Evolutionary conservation across 2,329 filamentous ascomycete genomes (phyloP).

Genomic region (Chalaropsis thielavioides): DNA sequence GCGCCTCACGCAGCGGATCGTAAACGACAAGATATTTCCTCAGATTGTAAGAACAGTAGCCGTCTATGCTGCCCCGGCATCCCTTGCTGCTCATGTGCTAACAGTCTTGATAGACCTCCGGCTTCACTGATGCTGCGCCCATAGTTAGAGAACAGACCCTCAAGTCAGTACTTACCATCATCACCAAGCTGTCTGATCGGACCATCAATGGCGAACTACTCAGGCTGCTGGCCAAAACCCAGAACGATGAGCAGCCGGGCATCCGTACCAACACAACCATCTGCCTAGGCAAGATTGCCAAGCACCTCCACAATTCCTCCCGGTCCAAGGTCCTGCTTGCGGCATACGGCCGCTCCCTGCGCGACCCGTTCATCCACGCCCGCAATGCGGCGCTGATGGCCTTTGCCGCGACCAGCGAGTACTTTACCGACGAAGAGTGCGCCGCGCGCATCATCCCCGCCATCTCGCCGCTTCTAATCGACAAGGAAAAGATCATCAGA

Average conservation of each 20-base stretch:
- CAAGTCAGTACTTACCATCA: constrained; percentile 78
- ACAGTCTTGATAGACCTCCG: constrained; percentile 49
- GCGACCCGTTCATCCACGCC: constrained; percentile 90
- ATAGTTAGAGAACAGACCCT: constrained; percentile 90
- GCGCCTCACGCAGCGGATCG: constrained; percentile 68
- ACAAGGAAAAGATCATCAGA: constrained; percentile 89
- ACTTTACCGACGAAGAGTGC: constrained; percentile 81
- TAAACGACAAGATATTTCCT: constrained; percentile 95
- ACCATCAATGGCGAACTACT: constrained; percentile 88
- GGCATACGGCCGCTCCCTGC: constrained; percentile 74
- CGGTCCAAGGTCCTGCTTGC: constrained; percentile 83
- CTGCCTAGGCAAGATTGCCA: constrained; percentile 89
- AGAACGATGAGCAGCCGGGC: constrained; percentile 92
- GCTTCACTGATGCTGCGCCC: constrained; percentile 83
- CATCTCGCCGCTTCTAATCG: constrained; percentile 70
- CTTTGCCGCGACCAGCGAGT: constrained; percentile 67
- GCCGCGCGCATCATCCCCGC: constrained; percentile 70
- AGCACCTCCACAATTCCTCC: constrained; percentile 63
- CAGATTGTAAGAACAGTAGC: constrained; percentile 50
- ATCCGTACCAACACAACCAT: constrained; percentile 98
- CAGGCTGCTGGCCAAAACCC: constrained; percentile 81
- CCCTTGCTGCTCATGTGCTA: background rate
- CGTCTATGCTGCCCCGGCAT: background rate
- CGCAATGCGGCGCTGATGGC: constrained; percentile 81
- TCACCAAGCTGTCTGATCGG: constrained; percentile 79